A percentile compares a stretch with the other conserved stretches of the same genome.
Evolutionary conservation across 768 basidiomycete species (phyloP).

Genomic region (Kwoniella shandongensis): DNA sequence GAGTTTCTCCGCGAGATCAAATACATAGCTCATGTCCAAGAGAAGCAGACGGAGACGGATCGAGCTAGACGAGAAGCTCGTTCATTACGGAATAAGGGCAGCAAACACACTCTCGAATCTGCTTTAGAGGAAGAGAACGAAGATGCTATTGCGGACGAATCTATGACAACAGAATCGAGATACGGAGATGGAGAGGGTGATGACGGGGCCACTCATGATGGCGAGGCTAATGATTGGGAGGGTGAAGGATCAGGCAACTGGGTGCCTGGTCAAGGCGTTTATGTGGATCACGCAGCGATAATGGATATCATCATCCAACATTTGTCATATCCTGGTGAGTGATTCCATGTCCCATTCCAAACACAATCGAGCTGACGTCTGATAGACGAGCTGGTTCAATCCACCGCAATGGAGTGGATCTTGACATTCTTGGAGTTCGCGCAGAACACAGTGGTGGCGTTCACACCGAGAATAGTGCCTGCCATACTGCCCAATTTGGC

Average conservation of each 20-base stretch:
- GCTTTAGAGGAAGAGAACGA: conserved; percentile 28
- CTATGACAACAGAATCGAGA: conserved; percentile 20
- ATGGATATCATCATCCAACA: conserved; percentile 90
- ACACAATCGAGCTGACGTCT: conserved; percentile 5
- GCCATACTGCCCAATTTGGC: conserved; percentile 93
- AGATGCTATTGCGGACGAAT: conserved; percentile 23
- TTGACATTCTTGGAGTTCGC: conserved; percentile 84
- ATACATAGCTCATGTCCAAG: conserved; percentile 74
- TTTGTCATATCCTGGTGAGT: conserved; percentile 72
- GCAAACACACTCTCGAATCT: conserved; percentile 48
- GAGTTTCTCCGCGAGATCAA: conserved; percentile 89
- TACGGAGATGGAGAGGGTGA: conserved; percentile 34
- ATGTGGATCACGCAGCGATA: conserved; percentile 84
- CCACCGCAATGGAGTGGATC: conserved; percentile 89
- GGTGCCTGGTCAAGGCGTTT: conserved; percentile 91
- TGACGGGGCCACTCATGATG: conserved; percentile 29
- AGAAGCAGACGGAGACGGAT: conserved; percentile 40
- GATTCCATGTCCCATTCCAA: neutral
- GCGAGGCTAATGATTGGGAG: conserved; percentile 51
- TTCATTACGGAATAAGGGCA: conserved; percentile 52
- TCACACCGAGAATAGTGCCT: conserved; percentile 87
- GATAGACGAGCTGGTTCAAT: conserved; percentile 90
- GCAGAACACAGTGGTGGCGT: conserved; percentile 88
- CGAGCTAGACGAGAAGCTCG: conserved; percentile 20
- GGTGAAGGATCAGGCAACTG: conserved; percentile 60